Evolutionary conservation across 306 rosid genomes (phyloP).

Genomic region (Trifolium pratense): DNA sequence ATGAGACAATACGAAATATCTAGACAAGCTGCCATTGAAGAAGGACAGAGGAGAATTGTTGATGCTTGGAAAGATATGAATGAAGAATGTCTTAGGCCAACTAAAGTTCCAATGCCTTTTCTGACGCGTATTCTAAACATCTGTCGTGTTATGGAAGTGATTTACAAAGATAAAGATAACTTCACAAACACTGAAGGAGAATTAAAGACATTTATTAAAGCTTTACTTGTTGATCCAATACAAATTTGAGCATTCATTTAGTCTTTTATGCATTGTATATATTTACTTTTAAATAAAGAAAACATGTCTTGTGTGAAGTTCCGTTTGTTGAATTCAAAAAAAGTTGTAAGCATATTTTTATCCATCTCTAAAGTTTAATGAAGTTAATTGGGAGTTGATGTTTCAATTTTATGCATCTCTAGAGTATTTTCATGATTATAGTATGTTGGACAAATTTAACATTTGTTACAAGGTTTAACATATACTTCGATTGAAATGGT

Average conservation of each 20-base stretch:
- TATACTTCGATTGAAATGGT: too few relatives aligned
- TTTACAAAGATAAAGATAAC: constrained; percentile 27
- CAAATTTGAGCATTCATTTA: background rate
- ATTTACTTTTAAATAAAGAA: too few relatives aligned
- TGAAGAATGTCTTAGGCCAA: constrained; percentile 15
- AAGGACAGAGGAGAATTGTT: background rate
- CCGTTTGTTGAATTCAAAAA: too few relatives aligned
- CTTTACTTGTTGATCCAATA: background rate
- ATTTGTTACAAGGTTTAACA: too few relatives aligned
- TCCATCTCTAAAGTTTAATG: too few relatives aligned
- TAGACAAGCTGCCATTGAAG: constrained; percentile 36
- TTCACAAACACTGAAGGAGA: constrained; percentile 23
- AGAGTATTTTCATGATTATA: too few relatives aligned
- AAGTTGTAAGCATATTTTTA: too few relatives aligned
- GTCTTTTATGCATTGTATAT: background rate
- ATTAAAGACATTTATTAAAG: background rate
- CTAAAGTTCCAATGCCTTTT: constrained; percentile 21
- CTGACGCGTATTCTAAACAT: background rate
- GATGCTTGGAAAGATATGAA: constrained; percentile 57
- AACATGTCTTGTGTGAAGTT: too few relatives aligned
- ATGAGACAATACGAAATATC: constrained; percentile 31
- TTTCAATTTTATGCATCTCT: too few relatives aligned
- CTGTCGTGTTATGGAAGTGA: background rate
- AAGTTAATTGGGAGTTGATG: too few relatives aligned
- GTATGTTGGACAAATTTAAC: too few relatives aligned